These are phyloP conservation scores for Acer saccharum DNA, from an alignment of 345 rosid genomes.

Conservation along the genomic window DNA sequence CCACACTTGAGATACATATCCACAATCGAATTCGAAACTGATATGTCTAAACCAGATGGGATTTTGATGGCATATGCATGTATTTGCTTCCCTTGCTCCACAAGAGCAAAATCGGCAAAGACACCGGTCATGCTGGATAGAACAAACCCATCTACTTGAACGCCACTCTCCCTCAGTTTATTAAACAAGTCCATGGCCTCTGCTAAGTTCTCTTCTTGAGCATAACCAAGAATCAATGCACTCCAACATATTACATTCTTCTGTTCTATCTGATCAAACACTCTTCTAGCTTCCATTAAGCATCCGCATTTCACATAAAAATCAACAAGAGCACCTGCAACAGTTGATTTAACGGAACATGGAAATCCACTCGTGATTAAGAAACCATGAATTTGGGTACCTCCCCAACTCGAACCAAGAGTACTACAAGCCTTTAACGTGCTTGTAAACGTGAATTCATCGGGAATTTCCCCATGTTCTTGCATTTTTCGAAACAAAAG, in stretches of 20 bases:
- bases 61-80: conserved; percentile 68
- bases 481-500: conserved; percentile 56
- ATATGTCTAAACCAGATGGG: conserved; percentile 60
- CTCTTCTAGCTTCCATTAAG: conserved; percentile 52
- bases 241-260: conserved; percentile 78
- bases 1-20: conserved; percentile 97
- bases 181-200: conserved; percentile 73
- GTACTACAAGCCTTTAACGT: conserved; percentile 66
- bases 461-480: conserved; percentile 45
- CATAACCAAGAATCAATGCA: conserved; percentile 76
- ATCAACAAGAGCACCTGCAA: conserved; percentile 75
- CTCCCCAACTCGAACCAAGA: conserved; percentile 51
- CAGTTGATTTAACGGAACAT: conserved; percentile 34
- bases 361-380: conserved; percentile 62
- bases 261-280: conserved; percentile 54
- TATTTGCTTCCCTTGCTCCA: conserved; percentile 84
- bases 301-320: conserved; percentile 72
- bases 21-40: conserved; percentile 67
- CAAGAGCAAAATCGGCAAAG: conserved; percentile 84
- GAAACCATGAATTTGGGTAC: conserved; percentile 65
- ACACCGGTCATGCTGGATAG: conserved; percentile 74
- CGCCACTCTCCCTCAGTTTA: conserved; percentile 45
- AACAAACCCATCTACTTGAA: conserved; percentile 57
- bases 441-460: conserved; percentile 73
- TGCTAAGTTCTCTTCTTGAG: conserved; percentile 64